Percentiles rank a stretch among this genome's conserved stretches.
Evolutionary conservation across 139 green algal species (phyloP).

Genomic region (Prasinococcaceae sp.): DNA sequence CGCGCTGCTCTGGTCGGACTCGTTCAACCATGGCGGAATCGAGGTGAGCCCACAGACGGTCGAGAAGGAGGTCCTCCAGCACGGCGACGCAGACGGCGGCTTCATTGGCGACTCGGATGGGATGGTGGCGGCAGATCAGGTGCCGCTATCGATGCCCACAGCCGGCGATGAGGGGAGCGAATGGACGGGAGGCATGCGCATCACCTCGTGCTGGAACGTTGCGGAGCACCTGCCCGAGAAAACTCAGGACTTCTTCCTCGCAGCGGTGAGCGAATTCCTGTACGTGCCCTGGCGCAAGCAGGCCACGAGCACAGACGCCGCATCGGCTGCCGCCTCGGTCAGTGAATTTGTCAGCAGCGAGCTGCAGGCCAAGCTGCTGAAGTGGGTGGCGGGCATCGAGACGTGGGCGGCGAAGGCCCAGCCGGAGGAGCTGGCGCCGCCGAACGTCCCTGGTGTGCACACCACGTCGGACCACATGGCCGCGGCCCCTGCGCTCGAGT

Average conservation of each 20-base stretch:
- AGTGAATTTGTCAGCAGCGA: not conserved
- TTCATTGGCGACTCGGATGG: too few relatives aligned
- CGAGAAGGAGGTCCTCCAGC: too few relatives aligned
- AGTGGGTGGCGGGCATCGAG: slow-evolving; percentile 9
- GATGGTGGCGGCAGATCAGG: too few relatives aligned
- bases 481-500: slow-evolving; percentile 65
- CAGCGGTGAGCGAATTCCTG: slow-evolving; percentile 67
- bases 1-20: slow-evolving; percentile 65
- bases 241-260: slow-evolving; percentile 25
- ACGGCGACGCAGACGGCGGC: too few relatives aligned
- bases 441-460: slow-evolving; percentile 56
- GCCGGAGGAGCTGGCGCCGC: slow-evolving; percentile 44
- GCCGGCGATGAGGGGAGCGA: too few relatives aligned
- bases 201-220: slow-evolving; percentile 28
- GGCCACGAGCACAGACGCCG: not conserved
- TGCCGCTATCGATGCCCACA: too few relatives aligned
- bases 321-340: slow-evolving; percentile 25
- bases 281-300: slow-evolving; percentile 54
- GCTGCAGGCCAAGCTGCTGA: slow-evolving; percentile 11
- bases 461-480: slow-evolving; percentile 61
- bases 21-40: slow-evolving; percentile 61
- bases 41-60: too few relatives aligned
- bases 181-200: too few relatives aligned
- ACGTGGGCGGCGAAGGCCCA: not conserved
- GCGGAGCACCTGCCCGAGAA: slow-evolving; percentile 22